These are phyloP conservation scores for Nakazawaea ambrosiae DNA, from an alignment of 805 yeast genomes.

Conservation along the genomic window DNA sequence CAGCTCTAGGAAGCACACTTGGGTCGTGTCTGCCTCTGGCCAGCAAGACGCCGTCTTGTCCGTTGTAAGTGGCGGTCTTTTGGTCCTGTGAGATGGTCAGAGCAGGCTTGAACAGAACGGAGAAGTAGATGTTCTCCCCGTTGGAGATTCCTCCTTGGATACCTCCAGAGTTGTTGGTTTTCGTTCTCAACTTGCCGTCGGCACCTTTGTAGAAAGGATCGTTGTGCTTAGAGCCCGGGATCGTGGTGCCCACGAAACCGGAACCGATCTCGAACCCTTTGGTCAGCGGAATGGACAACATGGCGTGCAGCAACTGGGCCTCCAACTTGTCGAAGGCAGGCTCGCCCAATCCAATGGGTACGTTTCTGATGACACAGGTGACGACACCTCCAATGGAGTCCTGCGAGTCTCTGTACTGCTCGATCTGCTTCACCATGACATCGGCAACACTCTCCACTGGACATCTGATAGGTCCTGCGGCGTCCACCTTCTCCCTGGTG, in stretches of 20 bases:
- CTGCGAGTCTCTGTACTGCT: constrained; percentile 73
- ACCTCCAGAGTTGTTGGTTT: constrained; percentile 93
- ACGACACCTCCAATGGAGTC: constrained; percentile 98
- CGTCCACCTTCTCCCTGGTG: constrained; percentile 85
- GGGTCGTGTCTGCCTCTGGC: constrained; percentile 99
- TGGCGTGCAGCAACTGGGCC: constrained; percentile 93
- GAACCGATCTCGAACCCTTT: constrained; percentile 98
- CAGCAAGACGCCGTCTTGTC: constrained; percentile 78
- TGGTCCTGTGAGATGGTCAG: constrained; percentile 96
- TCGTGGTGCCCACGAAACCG: constrained; percentile 83
- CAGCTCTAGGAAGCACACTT: constrained; percentile 96
- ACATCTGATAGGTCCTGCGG: constrained; percentile 86
- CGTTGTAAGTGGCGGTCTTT: constrained; percentile 81
- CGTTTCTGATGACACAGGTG: constrained; percentile 91
- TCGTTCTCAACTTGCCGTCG: constrained; percentile 67
- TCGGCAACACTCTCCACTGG: constrained; percentile 71
- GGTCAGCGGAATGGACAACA: constrained; percentile 96
- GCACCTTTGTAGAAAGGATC: constrained; percentile 72
- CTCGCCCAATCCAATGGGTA: constrained; percentile 95
- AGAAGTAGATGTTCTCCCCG: constrained; percentile 92
- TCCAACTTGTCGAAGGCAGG: constrained; percentile 96
- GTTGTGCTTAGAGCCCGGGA: constrained; percentile 92
- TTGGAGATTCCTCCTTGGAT: constrained; percentile 97
- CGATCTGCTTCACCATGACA: constrained; percentile 81
- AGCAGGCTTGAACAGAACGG: constrained; percentile 95